Evolutionary conservation across 1,284 basidiomycete genomes (phyloP).

Genomic region (Heterobasidion parviporum): DNA sequence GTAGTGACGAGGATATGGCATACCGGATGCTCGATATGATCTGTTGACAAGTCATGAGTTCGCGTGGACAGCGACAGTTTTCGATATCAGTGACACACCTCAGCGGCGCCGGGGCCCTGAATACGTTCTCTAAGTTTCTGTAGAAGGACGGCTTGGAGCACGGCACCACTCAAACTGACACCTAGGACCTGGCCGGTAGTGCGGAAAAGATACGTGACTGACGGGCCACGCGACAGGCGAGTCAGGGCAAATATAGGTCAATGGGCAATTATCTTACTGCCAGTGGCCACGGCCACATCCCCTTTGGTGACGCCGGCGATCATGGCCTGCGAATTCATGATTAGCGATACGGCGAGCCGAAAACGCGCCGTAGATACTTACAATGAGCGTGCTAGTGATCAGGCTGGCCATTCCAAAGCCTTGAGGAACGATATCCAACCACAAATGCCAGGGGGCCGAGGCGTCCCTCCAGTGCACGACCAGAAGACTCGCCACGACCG

Average conservation of each 20-base stretch:
- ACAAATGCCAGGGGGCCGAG: conserved; percentile 58
- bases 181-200: conserved; percentile 89
- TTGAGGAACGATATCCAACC: conserved; percentile 71
- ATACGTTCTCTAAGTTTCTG: conserved; percentile 64
- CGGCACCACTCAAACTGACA: conserved; percentile 75
- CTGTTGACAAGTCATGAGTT: conserved; percentile 24
- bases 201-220: conserved; percentile 86
- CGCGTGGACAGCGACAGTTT: conserved; percentile 9
- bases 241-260: background rate
- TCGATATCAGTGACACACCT: conserved; percentile 39
- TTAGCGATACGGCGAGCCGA: conserved; percentile 3
- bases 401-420: conserved; percentile 79
- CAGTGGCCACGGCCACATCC: conserved; percentile 82
- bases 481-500: conserved; percentile 46
- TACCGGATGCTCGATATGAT: conserved; percentile 67
- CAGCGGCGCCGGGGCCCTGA: conserved; percentile 59
- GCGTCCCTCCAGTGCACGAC: conserved; percentile 56
- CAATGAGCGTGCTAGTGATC: conserved; percentile 78
- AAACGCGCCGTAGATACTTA: conserved; percentile 25
- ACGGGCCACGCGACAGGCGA: background rate
- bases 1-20: conserved; percentile 9
- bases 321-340: conserved; percentile 50
- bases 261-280: conserved; percentile 48
- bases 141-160: conserved; percentile 71
- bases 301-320: conserved; percentile 75